phyloP scores from a whole-genome alignment of 2,329 filamentous ascomycete genomes.

The Bipolaris cookei region DNA sequence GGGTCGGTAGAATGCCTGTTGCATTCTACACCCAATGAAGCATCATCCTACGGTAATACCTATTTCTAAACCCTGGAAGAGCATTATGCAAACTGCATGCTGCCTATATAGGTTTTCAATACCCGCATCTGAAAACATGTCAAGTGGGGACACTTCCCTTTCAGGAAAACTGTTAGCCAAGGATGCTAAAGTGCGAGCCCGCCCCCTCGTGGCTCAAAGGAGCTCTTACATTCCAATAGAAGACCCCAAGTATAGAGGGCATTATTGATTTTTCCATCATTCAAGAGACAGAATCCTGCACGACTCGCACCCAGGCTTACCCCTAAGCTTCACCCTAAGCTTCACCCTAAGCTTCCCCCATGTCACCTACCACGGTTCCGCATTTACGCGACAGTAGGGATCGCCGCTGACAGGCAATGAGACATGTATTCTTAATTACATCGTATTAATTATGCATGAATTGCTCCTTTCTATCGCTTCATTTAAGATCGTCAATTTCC shows the following conservation, averaged over 20 bases:
- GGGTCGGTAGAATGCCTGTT: conserved; percentile 19
- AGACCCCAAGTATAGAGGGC: neutral
- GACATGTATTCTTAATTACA: conserved; percentile 36
- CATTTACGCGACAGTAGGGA: conserved; percentile 13
- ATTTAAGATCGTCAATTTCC: conserved; percentile 37
- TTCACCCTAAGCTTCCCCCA: too few species aligned
- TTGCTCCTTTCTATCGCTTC: conserved; percentile 28
- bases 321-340: too few species aligned
- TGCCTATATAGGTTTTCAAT: conserved; percentile 13
- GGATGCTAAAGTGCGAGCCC: conserved; percentile 24
- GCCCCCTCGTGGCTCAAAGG: conserved; percentile 35
- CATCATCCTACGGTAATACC: neutral
- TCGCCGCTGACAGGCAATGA: conserved; percentile 26
- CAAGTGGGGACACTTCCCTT: conserved; percentile 18
- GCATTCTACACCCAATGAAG: conserved; percentile 15
- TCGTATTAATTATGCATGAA: conserved; percentile 34
- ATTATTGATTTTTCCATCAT: conserved; percentile 8
- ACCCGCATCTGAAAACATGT: conserved; percentile 14
- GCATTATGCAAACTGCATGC: conserved; percentile 6
- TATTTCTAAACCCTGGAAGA: conserved; percentile 4
- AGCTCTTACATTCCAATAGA: conserved; percentile 23
- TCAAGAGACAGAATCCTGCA: neutral
- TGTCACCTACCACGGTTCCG: conserved; percentile 7
- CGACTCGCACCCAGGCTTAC: neutral
- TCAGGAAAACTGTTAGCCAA: conserved; percentile 19